Evolutionary conservation across 352 stramenopile species (phyloP).

Genomic region (Pythium myriotylum): DNA sequence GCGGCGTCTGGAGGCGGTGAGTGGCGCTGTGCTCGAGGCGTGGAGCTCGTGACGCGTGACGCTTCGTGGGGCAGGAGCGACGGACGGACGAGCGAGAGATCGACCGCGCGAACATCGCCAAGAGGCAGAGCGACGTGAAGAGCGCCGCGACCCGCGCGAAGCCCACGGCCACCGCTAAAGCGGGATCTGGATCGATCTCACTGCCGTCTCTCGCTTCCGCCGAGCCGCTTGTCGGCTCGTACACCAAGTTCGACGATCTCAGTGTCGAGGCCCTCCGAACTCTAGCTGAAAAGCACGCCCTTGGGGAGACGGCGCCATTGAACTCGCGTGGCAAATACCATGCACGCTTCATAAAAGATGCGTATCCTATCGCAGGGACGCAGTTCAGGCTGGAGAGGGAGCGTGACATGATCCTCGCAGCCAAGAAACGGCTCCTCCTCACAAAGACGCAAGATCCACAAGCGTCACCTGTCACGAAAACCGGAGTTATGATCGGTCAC

Average conservation of each 20-base stretch:
- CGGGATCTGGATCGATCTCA: slow-evolving; percentile 1
- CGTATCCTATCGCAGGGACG: slow-evolving; percentile 70
- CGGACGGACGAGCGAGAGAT: slow-evolving; percentile 21
- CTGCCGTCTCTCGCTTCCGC: background rate
- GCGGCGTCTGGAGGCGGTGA: slow-evolving; percentile 60
- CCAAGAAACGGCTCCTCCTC: slow-evolving; percentile 75
- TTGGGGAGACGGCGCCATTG: slow-evolving; percentile 38
- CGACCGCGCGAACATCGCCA: slow-evolving; percentile 17
- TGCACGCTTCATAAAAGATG: slow-evolving; percentile 60
- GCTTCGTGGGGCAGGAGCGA: slow-evolving; percentile 13
- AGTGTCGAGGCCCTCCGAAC: slow-evolving; percentile 40
- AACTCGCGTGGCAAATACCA: slow-evolving; percentile 78
- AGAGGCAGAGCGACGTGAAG: slow-evolving; percentile 7
- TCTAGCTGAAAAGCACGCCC: slow-evolving; percentile 45
- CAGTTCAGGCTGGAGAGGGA: slow-evolving; percentile 75
- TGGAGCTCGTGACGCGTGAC: no score
- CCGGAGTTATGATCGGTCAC: background rate
- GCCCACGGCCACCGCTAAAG: no score
- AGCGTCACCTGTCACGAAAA: background rate
- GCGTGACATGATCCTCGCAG: slow-evolving; percentile 49
- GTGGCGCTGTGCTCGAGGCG: background rate
- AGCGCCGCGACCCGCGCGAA: background rate
- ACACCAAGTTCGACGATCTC: slow-evolving; percentile 52
- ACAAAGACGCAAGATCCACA: slow-evolving; percentile 13
- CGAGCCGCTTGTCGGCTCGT: slow-evolving; percentile 35